These are phyloP conservation scores for Colletotrichum sp. DNA, from an alignment of 2,329 filamentous ascomycete species.

Conservation along the genomic window DNA sequence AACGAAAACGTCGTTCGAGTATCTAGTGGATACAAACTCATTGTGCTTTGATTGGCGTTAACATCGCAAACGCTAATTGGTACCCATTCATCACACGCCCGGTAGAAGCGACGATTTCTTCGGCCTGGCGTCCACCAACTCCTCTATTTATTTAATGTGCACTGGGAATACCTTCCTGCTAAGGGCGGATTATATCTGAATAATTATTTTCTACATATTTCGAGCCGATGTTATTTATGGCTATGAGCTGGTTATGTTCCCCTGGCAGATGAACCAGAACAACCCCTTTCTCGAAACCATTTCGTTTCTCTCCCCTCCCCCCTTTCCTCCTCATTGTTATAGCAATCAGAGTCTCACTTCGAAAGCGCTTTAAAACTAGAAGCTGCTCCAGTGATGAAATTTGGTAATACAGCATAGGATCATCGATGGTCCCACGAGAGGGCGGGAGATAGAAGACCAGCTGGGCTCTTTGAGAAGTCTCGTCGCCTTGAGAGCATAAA, in stretches of 20 bases:
- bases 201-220: neutral
- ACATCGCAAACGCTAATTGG: too few relatives aligned
- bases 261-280: rapidly evolving
- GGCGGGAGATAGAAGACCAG: too few relatives aligned
- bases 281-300: neutral
- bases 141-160: rapidly evolving
- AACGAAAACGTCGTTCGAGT: too few relatives aligned
- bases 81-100: too few relatives aligned
- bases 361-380: neutral
- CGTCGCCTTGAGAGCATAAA: too few relatives aligned
- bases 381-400: neutral
- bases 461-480: too few relatives aligned
- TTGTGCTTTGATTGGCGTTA: neutral
- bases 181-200: neutral
- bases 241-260: neutral
- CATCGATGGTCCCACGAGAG: rapidly evolving
- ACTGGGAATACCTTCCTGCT: rapidly evolving
- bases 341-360: neutral
- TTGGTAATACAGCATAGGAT: neutral
- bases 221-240: neutral
- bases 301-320: neutral
- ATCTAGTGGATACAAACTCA: too few relatives aligned
- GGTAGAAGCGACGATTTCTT: too few relatives aligned
- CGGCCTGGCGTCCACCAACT: neutral
- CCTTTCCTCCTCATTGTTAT: neutral